These are phyloP conservation scores for Tuber aestivum DNA, from an alignment of 495 filamentous ascomycete species.

Conservation along the genomic window DNA sequence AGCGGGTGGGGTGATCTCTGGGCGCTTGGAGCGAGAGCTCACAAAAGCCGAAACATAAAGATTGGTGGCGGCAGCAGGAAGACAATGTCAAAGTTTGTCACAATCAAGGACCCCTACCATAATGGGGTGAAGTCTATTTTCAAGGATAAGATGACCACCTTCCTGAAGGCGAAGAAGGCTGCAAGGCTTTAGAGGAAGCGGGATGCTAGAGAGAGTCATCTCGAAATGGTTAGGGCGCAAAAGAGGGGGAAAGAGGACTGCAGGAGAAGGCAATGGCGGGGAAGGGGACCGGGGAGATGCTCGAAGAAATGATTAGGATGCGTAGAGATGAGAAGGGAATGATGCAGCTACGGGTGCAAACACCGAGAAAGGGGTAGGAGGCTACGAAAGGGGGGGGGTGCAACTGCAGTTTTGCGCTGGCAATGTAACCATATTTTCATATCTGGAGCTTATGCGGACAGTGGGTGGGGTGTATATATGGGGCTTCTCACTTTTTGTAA, in stretches of 20 bases:
- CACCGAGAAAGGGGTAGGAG: too few relatives aligned
- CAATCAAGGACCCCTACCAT: too few relatives aligned
- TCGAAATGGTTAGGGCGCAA: constrained; percentile 43
- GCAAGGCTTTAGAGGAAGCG: constrained; percentile 5
- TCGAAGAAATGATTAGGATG: background rate
- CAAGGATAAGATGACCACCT: constrained; percentile 26
- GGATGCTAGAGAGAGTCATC: constrained; percentile 36
- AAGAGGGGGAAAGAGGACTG: constrained; percentile 40
- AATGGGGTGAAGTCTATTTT: constrained; percentile 36
- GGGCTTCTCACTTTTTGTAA: background rate
- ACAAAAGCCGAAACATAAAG: too few relatives aligned
- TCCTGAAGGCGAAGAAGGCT: background rate
- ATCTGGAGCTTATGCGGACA: background rate
- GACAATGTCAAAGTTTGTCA: constrained; percentile 31
- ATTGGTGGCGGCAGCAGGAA: constrained; percentile 27
- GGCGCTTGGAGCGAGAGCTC: too few relatives aligned
- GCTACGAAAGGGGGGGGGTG: background rate
- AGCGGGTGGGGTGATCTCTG: too few relatives aligned
- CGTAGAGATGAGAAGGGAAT: background rate
- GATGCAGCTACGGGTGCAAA: background rate
- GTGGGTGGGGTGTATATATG: background rate
- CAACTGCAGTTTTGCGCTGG: background rate
- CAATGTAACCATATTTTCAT: background rate
- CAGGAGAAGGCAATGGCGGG: constrained; percentile 6
- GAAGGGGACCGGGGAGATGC: background rate